These are phyloP conservation scores for Tylopilus rubrobrunneus DNA, from an alignment of 768 basidiomycete genomes.

Conservation along the genomic window DNA sequence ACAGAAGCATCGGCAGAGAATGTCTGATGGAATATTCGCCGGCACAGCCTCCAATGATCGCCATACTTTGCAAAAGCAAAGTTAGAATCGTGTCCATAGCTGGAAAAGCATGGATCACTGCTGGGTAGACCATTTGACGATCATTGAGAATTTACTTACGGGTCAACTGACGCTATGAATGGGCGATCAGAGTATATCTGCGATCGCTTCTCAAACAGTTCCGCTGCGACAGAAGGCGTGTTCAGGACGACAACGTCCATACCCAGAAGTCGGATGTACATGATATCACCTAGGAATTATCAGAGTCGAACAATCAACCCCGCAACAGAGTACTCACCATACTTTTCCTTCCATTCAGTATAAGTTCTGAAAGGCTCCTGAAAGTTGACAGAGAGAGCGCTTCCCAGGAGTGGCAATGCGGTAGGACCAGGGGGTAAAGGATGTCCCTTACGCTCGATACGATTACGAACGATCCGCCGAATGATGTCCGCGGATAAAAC, in stretches of 20 bases:
- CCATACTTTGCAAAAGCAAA: neutral
- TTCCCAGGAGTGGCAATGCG: slow-evolving; percentile 19
- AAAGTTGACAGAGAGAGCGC: slow-evolving; percentile 11
- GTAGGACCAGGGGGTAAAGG: slow-evolving; percentile 21
- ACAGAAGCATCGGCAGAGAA: slow-evolving; percentile 4
- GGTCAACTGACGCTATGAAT: slow-evolving; percentile 10
- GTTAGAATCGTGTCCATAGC: slow-evolving; percentile 15
- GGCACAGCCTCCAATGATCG: slow-evolving; percentile 7
- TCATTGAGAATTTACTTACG: neutral
- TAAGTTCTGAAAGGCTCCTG: slow-evolving; percentile 17
- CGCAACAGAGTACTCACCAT: slow-evolving; percentile 8
- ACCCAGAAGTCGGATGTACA: slow-evolving; percentile 48
- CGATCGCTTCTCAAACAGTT: slow-evolving; percentile 46
- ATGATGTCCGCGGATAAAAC: neutral
- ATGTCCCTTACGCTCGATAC: slow-evolving; percentile 10
- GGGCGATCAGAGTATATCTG: slow-evolving; percentile 52
- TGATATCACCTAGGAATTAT: slow-evolving; percentile 35
- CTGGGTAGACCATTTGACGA: neutral
- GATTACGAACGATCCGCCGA: slow-evolving; percentile 1
- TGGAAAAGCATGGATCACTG: neutral
- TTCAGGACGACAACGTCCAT: slow-evolving; percentile 45
- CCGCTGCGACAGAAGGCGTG: slow-evolving; percentile 36
- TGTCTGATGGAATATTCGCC: slow-evolving; percentile 19
- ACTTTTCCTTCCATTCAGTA: slow-evolving; percentile 12
- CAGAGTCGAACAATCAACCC: neutral